phyloP scores from a whole-genome alignment of 805 yeast species.

The Nakazawaea peltata region DNA sequence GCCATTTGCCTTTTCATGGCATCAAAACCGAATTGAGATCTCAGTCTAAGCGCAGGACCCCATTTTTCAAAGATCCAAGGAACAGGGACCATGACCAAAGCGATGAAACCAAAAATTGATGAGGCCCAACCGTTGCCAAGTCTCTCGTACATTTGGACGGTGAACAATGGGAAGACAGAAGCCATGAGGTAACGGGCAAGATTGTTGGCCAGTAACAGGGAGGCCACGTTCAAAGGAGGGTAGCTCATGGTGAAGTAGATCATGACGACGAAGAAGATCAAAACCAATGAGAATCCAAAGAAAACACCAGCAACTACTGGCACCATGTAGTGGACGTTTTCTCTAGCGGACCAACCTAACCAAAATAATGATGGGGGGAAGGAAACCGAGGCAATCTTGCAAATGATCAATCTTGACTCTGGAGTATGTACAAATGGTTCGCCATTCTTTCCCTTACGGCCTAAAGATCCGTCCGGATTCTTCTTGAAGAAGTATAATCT shows the following conservation, averaged over 20 bases:
- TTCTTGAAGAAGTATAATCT: constrained; percentile 41
- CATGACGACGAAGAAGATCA: constrained; percentile 63
- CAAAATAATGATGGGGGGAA: constrained; percentile 68
- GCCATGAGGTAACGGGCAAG: constrained; percentile 68
- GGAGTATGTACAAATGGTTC: constrained; percentile 47
- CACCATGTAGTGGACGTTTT: constrained; percentile 64
- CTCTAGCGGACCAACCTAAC: constrained; percentile 72
- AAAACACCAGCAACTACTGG: constrained; percentile 73
- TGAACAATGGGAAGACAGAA: constrained; percentile 78
- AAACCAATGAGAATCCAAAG: constrained; percentile 65
- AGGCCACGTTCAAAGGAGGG: constrained; percentile 72
- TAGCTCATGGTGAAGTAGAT: constrained; percentile 63
- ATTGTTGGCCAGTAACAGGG: constrained; percentile 88
- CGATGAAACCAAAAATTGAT: constrained; percentile 55
- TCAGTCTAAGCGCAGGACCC: constrained; percentile 49
- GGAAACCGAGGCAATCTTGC: constrained; percentile 59
- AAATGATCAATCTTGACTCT: constrained; percentile 50
- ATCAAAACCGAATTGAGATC: constrained; percentile 52
- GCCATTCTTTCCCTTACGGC: constrained; percentile 49
- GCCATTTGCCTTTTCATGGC: too few relatives aligned
- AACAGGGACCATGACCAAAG: constrained; percentile 64
- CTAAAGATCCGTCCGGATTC: constrained; percentile 54
- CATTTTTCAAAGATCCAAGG: constrained; percentile 60
- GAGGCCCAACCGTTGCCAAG: constrained; percentile 78
- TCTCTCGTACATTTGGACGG: constrained; percentile 71